These are phyloP conservation scores for Infundibulicybe gibba DNA, from an alignment of 768 basidiomycete genomes.

Conservation along the genomic window DNA sequence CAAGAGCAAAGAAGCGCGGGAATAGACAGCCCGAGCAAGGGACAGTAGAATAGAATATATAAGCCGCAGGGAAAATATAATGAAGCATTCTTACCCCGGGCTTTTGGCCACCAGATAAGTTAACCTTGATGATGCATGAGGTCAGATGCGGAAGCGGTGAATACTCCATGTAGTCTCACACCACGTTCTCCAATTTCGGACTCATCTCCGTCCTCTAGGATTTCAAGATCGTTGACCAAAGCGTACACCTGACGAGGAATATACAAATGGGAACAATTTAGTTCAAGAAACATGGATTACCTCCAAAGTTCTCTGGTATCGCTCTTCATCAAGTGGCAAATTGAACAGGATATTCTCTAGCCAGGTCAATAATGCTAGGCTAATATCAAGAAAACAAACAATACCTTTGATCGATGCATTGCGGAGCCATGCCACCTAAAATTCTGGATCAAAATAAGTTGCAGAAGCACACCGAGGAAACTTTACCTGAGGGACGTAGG, in stretches of 20 bases:
- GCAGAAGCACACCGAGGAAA: constrained; percentile 30
- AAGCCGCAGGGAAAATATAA: background rate
- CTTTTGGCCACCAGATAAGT: constrained; percentile 64
- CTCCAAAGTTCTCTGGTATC: constrained; percentile 77
- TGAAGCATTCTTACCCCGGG: constrained; percentile 46
- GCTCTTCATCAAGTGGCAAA: constrained; percentile 61
- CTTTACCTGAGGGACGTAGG: constrained; percentile 81
- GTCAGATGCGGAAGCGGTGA: background rate
- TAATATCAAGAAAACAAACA: background rate
- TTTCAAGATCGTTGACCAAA: constrained; percentile 69
- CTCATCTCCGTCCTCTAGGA: constrained; percentile 85
- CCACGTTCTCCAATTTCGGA: constrained; percentile 88
- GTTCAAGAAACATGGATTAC: constrained; percentile 41
- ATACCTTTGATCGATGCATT: constrained; percentile 62
- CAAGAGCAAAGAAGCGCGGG: constrained; percentile 75
- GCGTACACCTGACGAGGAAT: constrained; percentile 48
- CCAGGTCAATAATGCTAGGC: constrained; percentile 1
- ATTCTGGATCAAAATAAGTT: constrained; percentile 13
- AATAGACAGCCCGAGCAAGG: constrained; percentile 85
- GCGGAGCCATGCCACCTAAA: constrained; percentile 60
- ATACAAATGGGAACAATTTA: constrained; percentile 7
- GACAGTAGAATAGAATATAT: constrained; percentile 43
- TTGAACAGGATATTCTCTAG: constrained; percentile 68
- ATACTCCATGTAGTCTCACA: constrained; percentile 36
- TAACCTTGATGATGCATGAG: constrained; percentile 27